Percentiles rank a stretch among this genome's conserved stretches.
Conservation (phyloP, 225 moss, liverwort and hornwort genomes). For the Asterella californica region DNA sequence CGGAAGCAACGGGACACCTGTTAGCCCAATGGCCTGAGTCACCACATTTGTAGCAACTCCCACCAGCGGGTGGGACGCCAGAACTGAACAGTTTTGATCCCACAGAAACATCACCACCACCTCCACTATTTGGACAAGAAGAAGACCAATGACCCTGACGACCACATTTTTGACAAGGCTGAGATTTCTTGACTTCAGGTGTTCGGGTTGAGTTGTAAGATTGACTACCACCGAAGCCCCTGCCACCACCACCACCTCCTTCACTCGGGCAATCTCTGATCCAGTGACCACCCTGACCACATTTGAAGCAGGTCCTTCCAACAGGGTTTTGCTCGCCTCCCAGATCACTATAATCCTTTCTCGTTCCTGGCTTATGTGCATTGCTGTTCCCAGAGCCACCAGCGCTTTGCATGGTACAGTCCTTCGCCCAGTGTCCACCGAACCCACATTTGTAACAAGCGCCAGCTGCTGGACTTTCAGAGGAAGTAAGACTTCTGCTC, state of each 20-base stretch:
- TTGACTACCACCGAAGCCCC: slow-evolving; percentile 9
- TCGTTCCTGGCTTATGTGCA: neutral
- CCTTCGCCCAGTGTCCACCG: slow-evolving; percentile 36
- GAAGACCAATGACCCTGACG: slow-evolving; percentile 38
- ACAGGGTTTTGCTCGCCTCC: neutral
- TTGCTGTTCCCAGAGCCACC: slow-evolving; percentile 8
- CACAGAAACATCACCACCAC: slow-evolving; percentile 5
- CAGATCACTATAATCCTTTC: neutral
- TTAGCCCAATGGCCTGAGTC: slow-evolving; percentile 42
- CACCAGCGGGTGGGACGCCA: slow-evolving; percentile 12
- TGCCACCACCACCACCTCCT: neutral
- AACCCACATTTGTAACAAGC: slow-evolving; percentile 39
- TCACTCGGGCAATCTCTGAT: slow-evolving; percentile 6
- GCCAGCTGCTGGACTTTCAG: neutral
- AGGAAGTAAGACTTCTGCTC: slow-evolving; percentile 2
- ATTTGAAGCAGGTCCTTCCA: slow-evolving; percentile 14
- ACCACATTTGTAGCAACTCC: slow-evolving; percentile 44
- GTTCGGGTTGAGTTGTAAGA: slow-evolving; percentile 9
- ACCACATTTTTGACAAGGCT: slow-evolving; percentile 38
- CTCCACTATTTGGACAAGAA: slow-evolving; percentile 32
- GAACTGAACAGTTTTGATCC: neutral
- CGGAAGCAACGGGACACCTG: slow-evolving; percentile 21
- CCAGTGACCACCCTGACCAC: slow-evolving; percentile 29
- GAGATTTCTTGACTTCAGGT: slow-evolving; percentile 14
- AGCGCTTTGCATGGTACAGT: slow-evolving; percentile 24